Base-by-base conservation (phyloP, 805 yeast species). In the Candida broadrunensis region DNA sequence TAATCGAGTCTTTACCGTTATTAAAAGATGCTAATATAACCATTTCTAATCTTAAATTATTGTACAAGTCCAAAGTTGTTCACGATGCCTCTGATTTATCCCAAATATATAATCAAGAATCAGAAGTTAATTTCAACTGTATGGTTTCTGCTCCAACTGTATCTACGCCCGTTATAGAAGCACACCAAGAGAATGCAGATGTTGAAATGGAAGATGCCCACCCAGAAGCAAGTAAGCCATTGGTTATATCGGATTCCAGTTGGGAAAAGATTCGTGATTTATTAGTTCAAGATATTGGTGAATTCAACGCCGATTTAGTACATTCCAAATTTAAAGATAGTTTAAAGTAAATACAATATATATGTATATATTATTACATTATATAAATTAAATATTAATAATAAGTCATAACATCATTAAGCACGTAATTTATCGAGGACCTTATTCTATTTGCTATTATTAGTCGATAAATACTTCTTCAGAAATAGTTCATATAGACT, bases 11-110 rank as follows among this genome's bases (percentile, higher is more conserved):
- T 3, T 54, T 56, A 30, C 55, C 56, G 2, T 61, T 54, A 1
- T 53, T 64, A 31, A 51, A 54, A 24, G 44, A 36, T 7, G 54
- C 55, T 6, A 67, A 64, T 2, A 58, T 65, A 18, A 50, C 54
- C 11, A 60, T 74, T 1, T 52, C 60, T 13, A 69, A 77, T 47
- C 43, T 81, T 33, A 79, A 78, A 52, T 58, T 82, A 15, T 60
- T 82, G 50, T 51, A 79, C 34, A 82, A 80, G 55, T 84, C 86
- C 3, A 81, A 80, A 56, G 86, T 81, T 7, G 60, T 80, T 16
- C 76, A 73, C 29, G 86, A 82, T 52, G 54, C 73, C 4, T 44
- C 66, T 3, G 35, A 39, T 3, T 41, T 81, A 33, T 51, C 62
- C 5, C 39, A 58, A 8, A 38, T 62, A 27, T 55, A 52, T 15